Base-by-base conservation (phyloP, 768 basidiomycete genomes). In the Naematelia encephala region DNA sequence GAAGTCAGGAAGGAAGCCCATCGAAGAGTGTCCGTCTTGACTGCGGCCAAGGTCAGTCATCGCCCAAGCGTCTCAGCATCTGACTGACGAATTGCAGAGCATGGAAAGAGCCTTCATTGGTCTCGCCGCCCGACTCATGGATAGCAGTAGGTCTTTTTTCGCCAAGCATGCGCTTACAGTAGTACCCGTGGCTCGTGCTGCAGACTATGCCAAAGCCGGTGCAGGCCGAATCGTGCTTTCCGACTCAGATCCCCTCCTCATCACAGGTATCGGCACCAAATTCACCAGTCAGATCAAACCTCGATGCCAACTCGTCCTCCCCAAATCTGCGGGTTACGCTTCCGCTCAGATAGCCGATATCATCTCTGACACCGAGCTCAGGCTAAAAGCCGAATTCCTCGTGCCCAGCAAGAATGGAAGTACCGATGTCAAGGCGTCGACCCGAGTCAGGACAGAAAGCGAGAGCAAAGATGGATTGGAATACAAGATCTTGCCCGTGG, bases 111-210 rank as follows among this genome's bases (percentile, higher is more conserved):
- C 82, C 63, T 83, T 85, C 60, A 81, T 98, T 51, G 94, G 93
- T 0, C 84, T 86, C 66, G 89, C 90, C 69, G 85, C 87, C 5
- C 80, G 85, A 23, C 78, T 91, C 44, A 89, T 98, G 86, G 85
- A 87, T 48, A 88, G 88, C 72, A 98, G 93, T 97, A 77, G 70
- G 81, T 79, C 83, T 78, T 5, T 34, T 22, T 25, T 29, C 14
- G 14, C 27, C 47, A 29, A 28, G 1, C 10, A 42, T 23, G 22
- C 8, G 1, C 16, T 34, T n/a, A 34, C 11, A 19, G 11, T 22
- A 96, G 94, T 99, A 63, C 91, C 96, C 54, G 93, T 98, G 52
- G 84, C 85, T 30, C 88, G 96, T 58, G 94, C 96, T 48, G 88
- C 87, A 19, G 96, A 99, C 74, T 82, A 83, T 54, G 89, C 90